Conservation (phyloP, 1,139 yeast species). For the Blastobotrys serpentis region DNA sequence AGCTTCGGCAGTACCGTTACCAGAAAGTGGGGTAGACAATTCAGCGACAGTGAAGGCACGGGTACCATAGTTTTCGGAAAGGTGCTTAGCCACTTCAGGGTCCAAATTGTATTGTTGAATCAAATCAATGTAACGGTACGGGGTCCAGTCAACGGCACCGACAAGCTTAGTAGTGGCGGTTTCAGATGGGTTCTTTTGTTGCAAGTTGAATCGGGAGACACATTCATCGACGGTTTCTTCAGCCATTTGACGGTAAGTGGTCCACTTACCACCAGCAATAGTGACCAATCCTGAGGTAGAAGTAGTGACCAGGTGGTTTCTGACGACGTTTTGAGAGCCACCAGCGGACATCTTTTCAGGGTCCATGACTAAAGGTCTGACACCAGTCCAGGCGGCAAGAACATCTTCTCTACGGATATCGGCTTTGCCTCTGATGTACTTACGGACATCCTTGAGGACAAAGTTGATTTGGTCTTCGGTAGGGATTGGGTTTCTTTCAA, state of each 20-base stretch:
- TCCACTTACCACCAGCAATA: slow-evolving; percentile 97
- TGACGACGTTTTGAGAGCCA: slow-evolving; percentile 77
- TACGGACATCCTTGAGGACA: slow-evolving; percentile 82
- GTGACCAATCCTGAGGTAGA: slow-evolving; percentile 78
- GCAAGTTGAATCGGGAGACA: slow-evolving; percentile 51
- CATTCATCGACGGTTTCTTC: slow-evolving; percentile 85
- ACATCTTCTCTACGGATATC: slow-evolving; percentile 90
- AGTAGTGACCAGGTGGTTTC: slow-evolving; percentile 79
- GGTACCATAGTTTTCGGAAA: slow-evolving; percentile 85
- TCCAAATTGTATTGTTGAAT: slow-evolving; percentile 77
- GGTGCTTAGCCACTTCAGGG: slow-evolving; percentile 74
- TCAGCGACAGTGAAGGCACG: slow-evolving; percentile 71
- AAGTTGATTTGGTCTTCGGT: slow-evolving; percentile 88
- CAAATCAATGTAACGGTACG: slow-evolving; percentile 72
- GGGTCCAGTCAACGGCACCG: slow-evolving; percentile 70
- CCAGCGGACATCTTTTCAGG: slow-evolving; percentile 57
- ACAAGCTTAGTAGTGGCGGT: slow-evolving; percentile 63
- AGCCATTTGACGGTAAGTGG: slow-evolving; percentile 97
- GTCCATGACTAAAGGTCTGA: slow-evolving; percentile 90
- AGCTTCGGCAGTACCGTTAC: slow-evolving; percentile 22
- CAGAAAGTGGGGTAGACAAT: slow-evolving; percentile 42
- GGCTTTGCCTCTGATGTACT: slow-evolving; percentile 71
- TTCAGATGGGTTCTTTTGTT: slow-evolving; percentile 43
- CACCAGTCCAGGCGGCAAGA: slow-evolving; percentile 95
- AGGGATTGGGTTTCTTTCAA: slow-evolving; percentile 67